Base-by-base conservation (phyloP, 2,329 filamentous ascomycete species). In the Fusarium sp. region DNA sequence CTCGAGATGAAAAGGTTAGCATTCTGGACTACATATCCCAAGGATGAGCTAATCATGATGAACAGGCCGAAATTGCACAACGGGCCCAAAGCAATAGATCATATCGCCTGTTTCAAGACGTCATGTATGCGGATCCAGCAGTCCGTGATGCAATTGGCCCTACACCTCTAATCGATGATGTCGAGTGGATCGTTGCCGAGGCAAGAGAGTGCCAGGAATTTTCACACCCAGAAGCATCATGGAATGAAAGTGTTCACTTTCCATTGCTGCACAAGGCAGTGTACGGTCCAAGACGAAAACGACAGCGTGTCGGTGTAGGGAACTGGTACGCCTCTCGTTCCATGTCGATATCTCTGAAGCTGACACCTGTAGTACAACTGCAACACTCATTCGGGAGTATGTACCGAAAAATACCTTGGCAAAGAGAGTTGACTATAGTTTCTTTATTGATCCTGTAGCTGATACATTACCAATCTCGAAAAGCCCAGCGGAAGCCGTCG, bases 141-240 rank as follows among this genome's bases (percentile, higher is more conserved):
- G 33, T 39, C n/a, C 60, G 60, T 63, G 60, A 63, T 24, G 33
- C 43, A 20, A 54, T 41, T 54, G 60, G 60, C 14, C 45, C 13
- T 63, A 54, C 60, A 54, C 43, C 45, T 18, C 20, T 5, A 39
- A 54, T 54, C 45, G 43, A 63, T 22, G 45, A 54, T 37, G 60
- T 54, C 27, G 45, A 63, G 45, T 54, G 45, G 45, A 39, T 63
- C 13, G 20, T 63, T 29, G 24, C n/a, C 31, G 60, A 63, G 31
- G 60, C 60, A 63, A 63, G 60, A 63, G 60, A 63, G 45, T 63
- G 43, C 9, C 60, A 63, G 33, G 27, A 63, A 33, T 54, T 52
- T 6, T 54, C 60, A 63, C 43, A 63, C 10, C 43, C 43, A 63
- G 43, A 63, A 54, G 60, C 60, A 54, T 22, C 60, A 54, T 63